A percentile compares a stretch with the other conserved stretches of the same genome.
Evolutionary conservation across 2,329 filamentous ascomycete genomes (phyloP).

Genomic region (Botrytis hyacinthi): DNA sequence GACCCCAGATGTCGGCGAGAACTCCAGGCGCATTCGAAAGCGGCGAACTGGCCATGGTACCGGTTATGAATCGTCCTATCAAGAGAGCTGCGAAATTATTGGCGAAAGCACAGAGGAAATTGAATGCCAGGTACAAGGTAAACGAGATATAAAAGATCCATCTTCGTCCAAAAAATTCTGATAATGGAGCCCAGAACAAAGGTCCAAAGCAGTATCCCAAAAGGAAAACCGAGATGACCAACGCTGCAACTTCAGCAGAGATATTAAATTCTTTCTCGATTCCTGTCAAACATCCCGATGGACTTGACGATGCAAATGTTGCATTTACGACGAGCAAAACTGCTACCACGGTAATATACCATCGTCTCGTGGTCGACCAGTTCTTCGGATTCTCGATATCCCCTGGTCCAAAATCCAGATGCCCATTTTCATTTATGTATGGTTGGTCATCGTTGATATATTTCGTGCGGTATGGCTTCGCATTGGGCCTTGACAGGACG

Average conservation of each 20-base stretch:
- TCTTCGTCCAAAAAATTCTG: constrained; percentile 59
- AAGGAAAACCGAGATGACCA: constrained; percentile 47
- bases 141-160: constrained; percentile 60
- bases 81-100: constrained; percentile 59
- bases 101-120: constrained; percentile 56
- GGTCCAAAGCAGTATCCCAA: constrained; percentile 48
- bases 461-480: constrained; percentile 34
- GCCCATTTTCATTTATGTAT: constrained; percentile 30
- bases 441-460: constrained; percentile 24
- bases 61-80: constrained; percentile 64
- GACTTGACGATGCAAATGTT: constrained; percentile 44
- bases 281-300: constrained; percentile 42
- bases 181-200: constrained; percentile 44
- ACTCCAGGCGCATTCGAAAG: constrained; percentile 62
- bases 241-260: constrained; percentile 41
- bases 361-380: constrained; percentile 40
- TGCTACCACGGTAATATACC: constrained; percentile 43
- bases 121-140: constrained; percentile 58
- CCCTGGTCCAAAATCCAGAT: constrained; percentile 44
- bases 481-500: constrained; percentile 33
- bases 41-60: constrained; percentile 59
- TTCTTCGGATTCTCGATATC: constrained; percentile 47
- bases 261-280: constrained; percentile 41
- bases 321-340: constrained; percentile 44
- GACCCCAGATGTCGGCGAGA: constrained; percentile 60